A percentile compares a stretch with the other conserved stretches of the same genome.
phyloP scores from a whole-genome alignment of 2,329 filamentous ascomycete genomes.

The Lasiodiplodia gonubiensis region DNA sequence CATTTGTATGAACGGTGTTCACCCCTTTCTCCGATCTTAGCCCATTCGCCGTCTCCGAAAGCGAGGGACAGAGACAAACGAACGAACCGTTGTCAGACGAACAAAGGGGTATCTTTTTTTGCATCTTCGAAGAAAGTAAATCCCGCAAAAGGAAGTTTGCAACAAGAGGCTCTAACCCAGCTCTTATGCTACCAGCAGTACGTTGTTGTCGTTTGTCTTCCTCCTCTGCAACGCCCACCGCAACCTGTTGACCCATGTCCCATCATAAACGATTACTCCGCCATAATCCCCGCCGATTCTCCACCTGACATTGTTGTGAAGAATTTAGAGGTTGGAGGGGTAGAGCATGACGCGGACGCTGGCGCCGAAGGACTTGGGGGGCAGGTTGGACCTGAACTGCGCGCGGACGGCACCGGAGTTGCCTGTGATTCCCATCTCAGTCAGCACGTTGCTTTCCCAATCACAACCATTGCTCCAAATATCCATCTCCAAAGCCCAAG shows the following conservation, averaged over 20 bases:
- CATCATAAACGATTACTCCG: background rate
- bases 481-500: background rate
- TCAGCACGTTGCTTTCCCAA: background rate
- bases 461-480: background rate
- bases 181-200: constrained; percentile 18
- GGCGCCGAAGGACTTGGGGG: constrained; percentile 75
- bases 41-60: background rate
- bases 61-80: background rate
- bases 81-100: constrained; percentile 1
- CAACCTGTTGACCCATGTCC: background rate
- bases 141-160: constrained; percentile 11
- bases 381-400: constrained; percentile 96
- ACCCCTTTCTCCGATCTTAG: background rate
- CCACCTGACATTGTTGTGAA: background rate
- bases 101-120: constrained; percentile 13
- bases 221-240: background rate
- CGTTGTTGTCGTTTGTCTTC: constrained; percentile 1
- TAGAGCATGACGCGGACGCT: constrained; percentile 97
- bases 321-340: constrained; percentile 91
- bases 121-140: constrained; percentile 3
- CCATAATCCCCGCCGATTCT: background rate
- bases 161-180: constrained; percentile 1
- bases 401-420: constrained; percentile 98
- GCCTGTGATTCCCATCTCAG: constrained; percentile 59
- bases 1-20: constrained; percentile 6